Base-by-base conservation (phyloP, 208 protist species). In the Acanthamoeba royreba region DNA sequence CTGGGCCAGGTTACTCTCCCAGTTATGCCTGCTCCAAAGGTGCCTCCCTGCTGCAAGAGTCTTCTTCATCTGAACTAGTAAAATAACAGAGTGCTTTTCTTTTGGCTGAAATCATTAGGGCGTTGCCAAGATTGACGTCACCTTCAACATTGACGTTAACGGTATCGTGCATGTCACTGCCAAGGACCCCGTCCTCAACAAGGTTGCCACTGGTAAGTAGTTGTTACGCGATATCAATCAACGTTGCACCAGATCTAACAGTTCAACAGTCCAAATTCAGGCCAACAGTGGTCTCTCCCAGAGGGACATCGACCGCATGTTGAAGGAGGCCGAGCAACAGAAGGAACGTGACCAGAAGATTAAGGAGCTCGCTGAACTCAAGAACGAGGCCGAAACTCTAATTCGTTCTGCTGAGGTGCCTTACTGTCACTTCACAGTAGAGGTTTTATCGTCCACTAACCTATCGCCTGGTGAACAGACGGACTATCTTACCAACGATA, bases 321-420 rank as follows among this genome's bases (percentile, higher is more conserved):
- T 98, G n/a, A 61, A 93, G 55, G 98, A 98, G 66, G 97, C 97
- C 45, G 96, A 98, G 97, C 94, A 95, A 43, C 99, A 98, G 86
- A 98, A 97, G 8, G 98, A 98, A 63, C 97, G 99, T 94, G 98
- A 99, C 94, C 96, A 98, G 63, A 85, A 87, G 28, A 38, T 97
- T 35, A 98, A 99, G 96, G 97, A 99, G 17, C 96, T 99, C 22
- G 89, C 93, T 31, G 98, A 98, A 96, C 98, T 99, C 98, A 99
- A 98, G 97, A 96, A 99, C 94, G 97, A 95, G 45, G 97, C 98
- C 35, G 99, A 99, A 97, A 95, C 49, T 40, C 47, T 74, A 33
- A 92, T 92, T 53, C 55, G 55, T 53, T 74, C 85, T 17, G 85
- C 85, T n/a, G 85, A 92, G 28, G 61, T 72, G 40, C 3, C 1